Evolutionary conservation across 169 alveolate genomes (phyloP).

Genomic region (Eimeria acervulina): DNA sequence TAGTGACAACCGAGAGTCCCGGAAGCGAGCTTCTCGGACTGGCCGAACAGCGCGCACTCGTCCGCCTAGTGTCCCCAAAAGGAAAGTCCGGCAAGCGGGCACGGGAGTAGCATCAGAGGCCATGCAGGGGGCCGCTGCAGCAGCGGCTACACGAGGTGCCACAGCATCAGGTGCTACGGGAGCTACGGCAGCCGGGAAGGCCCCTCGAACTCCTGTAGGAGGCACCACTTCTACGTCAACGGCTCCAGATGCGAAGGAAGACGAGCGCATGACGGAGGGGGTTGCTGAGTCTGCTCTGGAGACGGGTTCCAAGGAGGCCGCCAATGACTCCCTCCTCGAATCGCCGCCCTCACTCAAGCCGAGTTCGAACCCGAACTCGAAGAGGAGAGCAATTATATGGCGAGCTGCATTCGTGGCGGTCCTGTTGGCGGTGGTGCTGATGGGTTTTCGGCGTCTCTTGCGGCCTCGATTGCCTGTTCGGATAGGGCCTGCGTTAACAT

Average conservation of each 20-base stretch:
- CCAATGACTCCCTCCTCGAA: neutral
- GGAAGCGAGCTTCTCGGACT: neutral
- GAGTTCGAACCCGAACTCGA: neutral
- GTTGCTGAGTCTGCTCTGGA: neutral
- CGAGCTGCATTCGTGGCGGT: neutral
- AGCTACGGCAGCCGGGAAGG: neutral
- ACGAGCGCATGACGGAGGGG: neutral
- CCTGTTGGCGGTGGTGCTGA: neutral
- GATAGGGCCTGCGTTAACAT: neutral
- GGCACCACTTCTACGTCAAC: neutral
- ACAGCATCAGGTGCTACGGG: neutral
- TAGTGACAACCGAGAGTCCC: neutral
- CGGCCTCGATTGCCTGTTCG: neutral
- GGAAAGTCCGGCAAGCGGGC: neutral
- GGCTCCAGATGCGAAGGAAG: neutral
- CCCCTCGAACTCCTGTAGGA: neutral
- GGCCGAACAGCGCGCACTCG: neutral
- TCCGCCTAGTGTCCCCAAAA: neutral
- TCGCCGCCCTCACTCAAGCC: neutral
- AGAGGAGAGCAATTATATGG: constrained; percentile 1
- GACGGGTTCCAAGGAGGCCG: neutral
- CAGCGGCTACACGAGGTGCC: neutral
- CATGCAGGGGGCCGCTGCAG: neutral
- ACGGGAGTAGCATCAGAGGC: neutral
- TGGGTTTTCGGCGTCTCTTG: neutral